These are phyloP conservation scores for Selenicereus undatus DNA, from an alignment of 148 eudicot genomes.

Conservation along the genomic window DNA sequence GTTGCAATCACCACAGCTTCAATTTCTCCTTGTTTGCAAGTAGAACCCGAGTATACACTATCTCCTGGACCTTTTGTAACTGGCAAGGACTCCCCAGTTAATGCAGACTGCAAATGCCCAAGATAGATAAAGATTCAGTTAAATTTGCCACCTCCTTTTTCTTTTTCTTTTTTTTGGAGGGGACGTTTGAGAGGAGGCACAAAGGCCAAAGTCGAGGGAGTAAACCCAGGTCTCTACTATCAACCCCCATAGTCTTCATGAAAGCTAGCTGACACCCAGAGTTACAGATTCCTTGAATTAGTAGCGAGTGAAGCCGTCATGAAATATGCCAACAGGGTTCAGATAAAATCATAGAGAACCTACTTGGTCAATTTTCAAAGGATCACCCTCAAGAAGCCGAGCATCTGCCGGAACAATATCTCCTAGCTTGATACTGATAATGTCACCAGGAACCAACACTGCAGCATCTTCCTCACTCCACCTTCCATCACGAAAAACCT, in stretches of 20 bases:
- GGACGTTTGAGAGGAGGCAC: neutral
- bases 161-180: neutral
- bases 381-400: constrained; percentile 97
- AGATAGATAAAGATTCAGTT: constrained; percentile 15
- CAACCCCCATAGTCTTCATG: neutral
- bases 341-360: neutral
- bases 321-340: neutral
- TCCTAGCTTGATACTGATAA: constrained; percentile 87
- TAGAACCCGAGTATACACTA: constrained; percentile 96
- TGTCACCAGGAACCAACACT: constrained; percentile 84
- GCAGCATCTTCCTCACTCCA: constrained; percentile 97
- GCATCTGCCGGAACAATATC: constrained; percentile 98
- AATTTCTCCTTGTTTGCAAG: constrained; percentile 97
- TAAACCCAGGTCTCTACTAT: neutral
- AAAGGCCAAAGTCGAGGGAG: neutral
- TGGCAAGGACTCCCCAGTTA: constrained; percentile 97
- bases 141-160: neutral
- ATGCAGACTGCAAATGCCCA: constrained; percentile 66
- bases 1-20: constrained; percentile 97
- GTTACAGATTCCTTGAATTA: neutral
- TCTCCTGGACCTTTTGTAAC: constrained; percentile 98
- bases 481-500: constrained; percentile 89
- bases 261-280: neutral
- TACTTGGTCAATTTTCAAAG: constrained; percentile 95
- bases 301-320: neutral